Percentiles rank a stretch among this genome's conserved stretches.
phyloP scores from a whole-genome alignment of 2,329 filamentous ascomycete species.

The Dothideomycetes sp. region DNA sequence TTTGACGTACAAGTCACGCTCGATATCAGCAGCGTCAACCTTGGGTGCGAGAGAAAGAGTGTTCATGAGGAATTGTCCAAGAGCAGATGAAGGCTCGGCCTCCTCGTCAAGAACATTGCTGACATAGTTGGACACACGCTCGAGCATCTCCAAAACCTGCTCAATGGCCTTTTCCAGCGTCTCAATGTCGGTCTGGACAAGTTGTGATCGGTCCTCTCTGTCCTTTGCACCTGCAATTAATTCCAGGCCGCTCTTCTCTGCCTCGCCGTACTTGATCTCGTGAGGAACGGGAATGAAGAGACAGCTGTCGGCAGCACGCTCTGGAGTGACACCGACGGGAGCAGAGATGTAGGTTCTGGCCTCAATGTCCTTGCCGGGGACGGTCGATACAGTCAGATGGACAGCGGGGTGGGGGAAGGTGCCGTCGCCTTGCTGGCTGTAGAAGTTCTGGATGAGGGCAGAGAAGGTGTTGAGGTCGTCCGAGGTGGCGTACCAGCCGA shows the following conservation, averaged over 20 bases:
- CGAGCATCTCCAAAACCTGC: conserved; percentile 79
- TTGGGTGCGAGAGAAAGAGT: conserved; percentile 87
- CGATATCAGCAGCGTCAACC: conserved; percentile 80
- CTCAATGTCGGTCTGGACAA: conserved; percentile 80
- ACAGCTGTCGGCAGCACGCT: conserved; percentile 90
- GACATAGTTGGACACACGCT: conserved; percentile 85
- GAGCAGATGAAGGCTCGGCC: conserved; percentile 73
- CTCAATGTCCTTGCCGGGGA: conserved; percentile 78
- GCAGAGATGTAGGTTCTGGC: conserved; percentile 91
- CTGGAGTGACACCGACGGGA: conserved; percentile 86
- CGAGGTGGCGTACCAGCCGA: conserved; percentile 97
- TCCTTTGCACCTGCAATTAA: conserved; percentile 75
- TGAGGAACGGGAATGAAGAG: conserved; percentile 96
- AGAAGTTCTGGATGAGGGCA: conserved; percentile 99
- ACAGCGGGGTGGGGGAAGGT: conserved; percentile 97
- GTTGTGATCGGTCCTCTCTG: conserved; percentile 59
- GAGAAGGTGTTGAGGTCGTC: conserved; percentile 97
- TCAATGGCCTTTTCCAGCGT: conserved; percentile 74
- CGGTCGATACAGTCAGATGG: conserved; percentile 87
- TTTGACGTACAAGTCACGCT: conserved; percentile 70
- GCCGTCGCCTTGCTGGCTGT: conserved; percentile 89
- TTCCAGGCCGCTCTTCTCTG: conserved; percentile 67
- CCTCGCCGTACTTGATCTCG: conserved; percentile 80
- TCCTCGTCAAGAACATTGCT: conserved; percentile 91
- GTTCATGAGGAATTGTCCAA: conserved; percentile 93